Conservation (phyloP, 2,329 filamentous ascomycete genomes). For the Raffaelea albimanens region DNA sequence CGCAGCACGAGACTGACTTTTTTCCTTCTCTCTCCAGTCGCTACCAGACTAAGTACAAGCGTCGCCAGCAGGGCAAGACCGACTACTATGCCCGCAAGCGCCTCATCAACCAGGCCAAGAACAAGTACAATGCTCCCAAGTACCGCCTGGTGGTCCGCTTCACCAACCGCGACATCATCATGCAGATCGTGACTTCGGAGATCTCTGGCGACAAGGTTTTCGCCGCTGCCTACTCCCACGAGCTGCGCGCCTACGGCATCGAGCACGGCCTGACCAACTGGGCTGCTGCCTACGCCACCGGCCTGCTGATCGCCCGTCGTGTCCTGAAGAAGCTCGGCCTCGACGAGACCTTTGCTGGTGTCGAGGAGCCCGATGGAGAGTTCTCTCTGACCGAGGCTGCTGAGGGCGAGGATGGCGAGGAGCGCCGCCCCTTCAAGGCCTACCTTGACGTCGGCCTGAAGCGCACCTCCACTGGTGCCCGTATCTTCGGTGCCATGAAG, state of each 20-base stretch:
- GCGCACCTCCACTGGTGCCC: constrained; percentile 95
- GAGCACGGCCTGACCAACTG: constrained; percentile 99
- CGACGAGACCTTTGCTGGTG: constrained; percentile 85
- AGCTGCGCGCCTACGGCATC: constrained; percentile 96
- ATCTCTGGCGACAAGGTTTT: constrained; percentile 98
- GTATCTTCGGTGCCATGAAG: constrained; percentile 99
- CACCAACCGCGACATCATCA: constrained; percentile 99
- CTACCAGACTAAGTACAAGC: constrained; percentile 99
- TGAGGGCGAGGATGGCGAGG: constrained; percentile 76
- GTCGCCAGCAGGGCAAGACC: constrained; percentile 92
- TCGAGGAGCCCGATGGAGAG: constrained; percentile 95
- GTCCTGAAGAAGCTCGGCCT: constrained; percentile 94
- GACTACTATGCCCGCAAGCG: constrained; percentile 99
- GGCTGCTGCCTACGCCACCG: constrained; percentile 93
- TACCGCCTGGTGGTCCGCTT: constrained; percentile 99
- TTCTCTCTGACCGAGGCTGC: constrained; percentile 90
- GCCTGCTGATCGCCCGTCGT: constrained; percentile 93
- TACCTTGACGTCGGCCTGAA: constrained; percentile 96
- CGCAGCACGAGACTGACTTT: neutral
- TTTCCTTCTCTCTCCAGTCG: constrained; percentile 54
- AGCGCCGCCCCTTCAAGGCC: constrained; percentile 97
- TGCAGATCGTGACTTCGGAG: constrained; percentile 94
- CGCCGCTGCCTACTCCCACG: constrained; percentile 84
- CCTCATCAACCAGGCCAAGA: constrained; percentile 99
- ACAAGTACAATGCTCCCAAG: constrained; percentile 99